These are phyloP conservation scores for Hibiscus trionum DNA, from an alignment of 345 rosid species.

Conservation along the genomic window DNA sequence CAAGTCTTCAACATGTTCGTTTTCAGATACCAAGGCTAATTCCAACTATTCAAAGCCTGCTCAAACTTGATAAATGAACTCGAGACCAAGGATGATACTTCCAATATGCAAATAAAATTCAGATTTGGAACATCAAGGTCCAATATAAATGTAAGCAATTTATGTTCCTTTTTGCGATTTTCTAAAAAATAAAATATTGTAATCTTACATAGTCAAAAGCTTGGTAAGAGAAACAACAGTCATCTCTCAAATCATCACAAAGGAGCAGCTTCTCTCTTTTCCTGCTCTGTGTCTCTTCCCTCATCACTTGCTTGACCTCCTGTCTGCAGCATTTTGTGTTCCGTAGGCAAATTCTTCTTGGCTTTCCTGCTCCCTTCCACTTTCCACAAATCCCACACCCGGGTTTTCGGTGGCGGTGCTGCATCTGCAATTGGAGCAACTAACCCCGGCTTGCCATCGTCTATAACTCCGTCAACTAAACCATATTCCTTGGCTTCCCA, in stretches of 20 bases:
- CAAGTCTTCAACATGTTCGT: no score
- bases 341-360: conserved; percentile 53
- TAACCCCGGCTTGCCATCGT: conserved; percentile 90
- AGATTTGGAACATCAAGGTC: not conserved
- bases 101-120: no score
- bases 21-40: no score
- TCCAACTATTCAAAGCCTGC: no score
- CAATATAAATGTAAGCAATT: not conserved
- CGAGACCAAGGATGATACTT: no score
- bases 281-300: conserved; percentile 19
- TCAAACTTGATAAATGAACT: no score
- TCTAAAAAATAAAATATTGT: not conserved
- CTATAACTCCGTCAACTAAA: conserved; percentile 70
- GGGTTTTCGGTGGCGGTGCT: conserved; percentile 61
- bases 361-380: conserved; percentile 59
- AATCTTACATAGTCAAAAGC: not conserved
- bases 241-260: conserved; percentile 9
- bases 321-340: conserved; percentile 24
- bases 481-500: conserved; percentile 98
- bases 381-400: conserved; percentile 68
- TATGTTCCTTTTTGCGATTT: not conserved
- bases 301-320: conserved; percentile 27
- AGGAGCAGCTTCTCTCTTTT: conserved; percentile 16
- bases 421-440: conserved; percentile 68
- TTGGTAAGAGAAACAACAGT: not conserved